phyloP scores from a whole-genome alignment of 306 rosid species.

The Lagenaria siceraria region DNA sequence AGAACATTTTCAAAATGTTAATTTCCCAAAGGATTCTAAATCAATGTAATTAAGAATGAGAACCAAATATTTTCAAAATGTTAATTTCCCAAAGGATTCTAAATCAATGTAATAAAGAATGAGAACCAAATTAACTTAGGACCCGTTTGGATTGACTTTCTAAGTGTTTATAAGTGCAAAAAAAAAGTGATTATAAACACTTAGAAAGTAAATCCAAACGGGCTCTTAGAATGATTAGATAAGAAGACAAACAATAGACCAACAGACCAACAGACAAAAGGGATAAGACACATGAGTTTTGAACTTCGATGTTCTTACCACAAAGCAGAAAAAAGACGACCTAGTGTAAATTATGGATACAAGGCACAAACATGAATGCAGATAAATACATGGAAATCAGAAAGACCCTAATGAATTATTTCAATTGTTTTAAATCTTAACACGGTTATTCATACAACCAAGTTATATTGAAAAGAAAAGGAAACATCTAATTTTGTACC shows the following conservation, averaged over 20 bases:
- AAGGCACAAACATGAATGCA: background rate
- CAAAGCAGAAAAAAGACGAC: background rate
- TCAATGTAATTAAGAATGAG: background rate
- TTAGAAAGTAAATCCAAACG: too few relatives aligned
- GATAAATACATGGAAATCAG: background rate
- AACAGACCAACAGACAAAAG: background rate
- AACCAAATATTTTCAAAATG: background rate
- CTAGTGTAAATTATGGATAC: background rate
- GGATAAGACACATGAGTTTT: background rate
- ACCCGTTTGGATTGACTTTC: too few relatives aligned
- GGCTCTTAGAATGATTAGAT: background rate
- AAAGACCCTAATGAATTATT: background rate
- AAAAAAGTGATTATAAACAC: too few relatives aligned
- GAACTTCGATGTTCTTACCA: background rate
- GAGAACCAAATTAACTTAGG: background rate
- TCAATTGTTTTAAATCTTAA: background rate
- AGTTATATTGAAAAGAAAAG: background rate
- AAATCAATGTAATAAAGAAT: background rate
- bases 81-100: background rate
- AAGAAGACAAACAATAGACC: background rate
- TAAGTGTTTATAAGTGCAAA: too few relatives aligned
- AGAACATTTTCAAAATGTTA: background rate
- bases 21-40: background rate
- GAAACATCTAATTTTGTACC: background rate
- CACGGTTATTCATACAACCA: background rate